Evolutionary conservation across 768 basidiomycete genomes (phyloP), one percentile per base, ranked within the genome.

Genomic region (Psilocybe cyanescens): DNA sequence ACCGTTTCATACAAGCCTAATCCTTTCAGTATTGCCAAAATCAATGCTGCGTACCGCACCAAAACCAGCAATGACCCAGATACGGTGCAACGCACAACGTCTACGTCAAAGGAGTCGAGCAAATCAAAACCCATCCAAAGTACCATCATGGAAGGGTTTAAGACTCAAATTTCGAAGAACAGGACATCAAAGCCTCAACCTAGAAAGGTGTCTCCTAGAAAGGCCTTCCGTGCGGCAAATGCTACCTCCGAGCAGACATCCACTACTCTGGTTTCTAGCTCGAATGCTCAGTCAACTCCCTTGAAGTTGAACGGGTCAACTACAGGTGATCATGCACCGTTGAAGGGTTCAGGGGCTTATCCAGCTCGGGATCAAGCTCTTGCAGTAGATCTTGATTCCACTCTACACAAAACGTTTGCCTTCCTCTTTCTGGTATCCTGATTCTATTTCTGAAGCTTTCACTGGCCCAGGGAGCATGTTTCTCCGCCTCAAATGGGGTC

Each of bases 11-110:
- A 86, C 76, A 89, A 85, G 53, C 84, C 90, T 0, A 93, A 92
- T 68, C 92, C 92, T 0, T 94, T 91, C 82, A 85, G 83, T 58
- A 91, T 94, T 58, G 91, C 92, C 3, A 89, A 86, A 67, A 86
- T 90, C 31, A 94, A 94, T 64, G 92, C 91, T 46, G 83, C 84
- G 0, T 78, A 79, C 35, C 83, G 90, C 11, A 55, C 71, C 37
- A 53, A 60, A 29, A 31, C 55, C 30, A 53, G 59, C 14, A 48
- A 30, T 9, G 14, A 52, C 30, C 45, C 30, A 44, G 8, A 44
- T 28, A 14, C 62, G 8, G 11, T 44, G 41, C 41, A 12, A 14
- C 41, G 14, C n/a, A 16, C 49, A 8, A 9, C 28, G 33, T 28
- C 46, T 51, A 30, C 24, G 24, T 16, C 28, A 11, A 51, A 19